Evolutionary conservation across 139 green algal species (phyloP), one percentile per base, ranked within the genome.

Genomic region (Protoeuglena noctilucae): DNA sequence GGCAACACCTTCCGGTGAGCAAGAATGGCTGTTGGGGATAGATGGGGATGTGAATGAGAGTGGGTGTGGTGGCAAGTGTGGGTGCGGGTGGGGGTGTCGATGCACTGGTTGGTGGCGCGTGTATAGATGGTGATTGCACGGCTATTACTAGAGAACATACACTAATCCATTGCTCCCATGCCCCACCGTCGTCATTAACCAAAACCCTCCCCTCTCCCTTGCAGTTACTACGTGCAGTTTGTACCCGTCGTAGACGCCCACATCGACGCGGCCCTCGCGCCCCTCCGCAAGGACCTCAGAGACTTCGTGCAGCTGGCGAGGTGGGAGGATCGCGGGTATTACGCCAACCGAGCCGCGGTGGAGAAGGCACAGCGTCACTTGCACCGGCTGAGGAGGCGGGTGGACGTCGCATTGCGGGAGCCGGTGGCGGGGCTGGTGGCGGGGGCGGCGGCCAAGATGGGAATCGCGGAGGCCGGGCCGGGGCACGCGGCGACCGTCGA

Each of bases 271-370:
- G 69, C 70, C 16, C 56, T 92, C 46, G 60, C 56, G 25, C 74
- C 78, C 0, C 51, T 88, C 4, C 78, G 87, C 48, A 88, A 93
- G 62, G 79, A 93, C 48, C 72, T 98, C 29, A 18, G 24, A 40
- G 89, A 95, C 67, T 95, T 96, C 77, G 85, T 95, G 24, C 56
- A 66, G 48, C 74, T 98, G 48, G 79, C 87, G n/a, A 89, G 86
- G 62, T 98, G 91, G 91, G 91, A 98, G 64, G 87, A 98, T 71
- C 70, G 84, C 6, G 85, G 86, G 29, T 93, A 88, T 70, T 93
- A 95, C 60, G 74, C 82, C 0, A 70, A 94, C 73, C 71, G 71
- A 43, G 54, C 60, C 2, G 74, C 66, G 39, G 28, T 69, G 3
- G 90, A 98, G 56, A 88, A 86, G 62, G 75, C 79, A 4, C 77